Conservation (phyloP, 2,329 filamentous ascomycete genomes). For the Aspergillus intermedius region DNA sequence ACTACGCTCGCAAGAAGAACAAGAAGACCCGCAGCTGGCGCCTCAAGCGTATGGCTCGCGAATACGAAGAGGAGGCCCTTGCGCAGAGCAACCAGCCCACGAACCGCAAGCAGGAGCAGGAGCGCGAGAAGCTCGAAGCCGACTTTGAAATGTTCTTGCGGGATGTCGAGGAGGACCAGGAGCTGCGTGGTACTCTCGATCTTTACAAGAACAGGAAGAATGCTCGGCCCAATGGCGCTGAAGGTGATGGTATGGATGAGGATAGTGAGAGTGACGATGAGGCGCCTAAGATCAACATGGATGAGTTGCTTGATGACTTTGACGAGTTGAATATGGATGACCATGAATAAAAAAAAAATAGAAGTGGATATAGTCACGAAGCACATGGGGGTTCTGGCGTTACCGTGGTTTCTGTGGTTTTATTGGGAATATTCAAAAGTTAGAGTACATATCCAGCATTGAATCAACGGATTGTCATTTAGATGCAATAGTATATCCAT, state of each 20-base stretch:
- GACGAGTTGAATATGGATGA: conserved; percentile 75
- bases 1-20: conserved; percentile 82
- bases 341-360: conserved; percentile 10
- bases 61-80: conserved; percentile 63
- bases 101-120: conserved; percentile 49
- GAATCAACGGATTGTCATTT: not conserved
- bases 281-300: conserved; percentile 65
- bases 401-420: not conserved
- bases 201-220: conserved; percentile 67
- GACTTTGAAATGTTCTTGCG: conserved; percentile 97
- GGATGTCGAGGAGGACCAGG: conserved; percentile 92
- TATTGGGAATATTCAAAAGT: conserved; percentile 6
- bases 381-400: conserved; percentile 1
- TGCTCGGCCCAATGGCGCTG: conserved; percentile 35
- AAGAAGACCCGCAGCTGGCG: conserved; percentile 81
- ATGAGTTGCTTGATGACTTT: conserved; percentile 85
- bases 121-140: conserved; percentile 79
- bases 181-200: conserved; percentile 74
- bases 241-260: conserved; percentile 47
- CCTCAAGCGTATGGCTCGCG: conserved; percentile 85
- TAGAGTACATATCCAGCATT: conserved; percentile 1
- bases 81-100: conserved; percentile 31
- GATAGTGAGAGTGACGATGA: conserved; percentile 59
- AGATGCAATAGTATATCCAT: not conserved
- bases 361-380: not conserved